Evolutionary conservation across 805 yeast genomes (phyloP), one percentile per base, ranked within the genome.

Genomic region (Teunomyces cretensis): DNA sequence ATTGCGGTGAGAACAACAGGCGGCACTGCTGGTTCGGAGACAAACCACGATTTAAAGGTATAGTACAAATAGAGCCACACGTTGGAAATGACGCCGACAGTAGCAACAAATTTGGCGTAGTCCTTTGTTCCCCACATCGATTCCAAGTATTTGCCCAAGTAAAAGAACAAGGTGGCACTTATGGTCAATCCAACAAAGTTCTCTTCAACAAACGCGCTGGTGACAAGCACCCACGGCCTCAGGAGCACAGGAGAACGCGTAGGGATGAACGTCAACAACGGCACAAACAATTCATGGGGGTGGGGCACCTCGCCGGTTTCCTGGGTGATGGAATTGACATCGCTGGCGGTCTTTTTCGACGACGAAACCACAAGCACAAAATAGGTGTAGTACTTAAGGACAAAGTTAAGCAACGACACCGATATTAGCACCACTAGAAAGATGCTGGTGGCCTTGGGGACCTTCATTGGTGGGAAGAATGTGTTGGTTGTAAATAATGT

Each of bases 121-220:
- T 81, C 86, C 36, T 57, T 65, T 24, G 79, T 55, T 3, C 84
- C 80, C 90, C 91, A 85, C 32, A 78, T 72, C 48, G 75, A 74
- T 56, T 85, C 91, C 51, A 84, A 74, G 64, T 81, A 85, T 42
- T 77, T 70, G 3, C 88, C 88, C 30, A 85, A 74, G 53, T 76
- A 78, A 42, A 72, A 64, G 9, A 78, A 53, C 12, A 75, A 58
- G 16, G 68, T 46, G 16, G 70, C 54, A 16, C 76, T 62, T 6
- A 69, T 53, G 6, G 67, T 36, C 9, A 74, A 64, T 2, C 75
- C 65, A 11, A 75, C 33, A 14, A 75, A 42, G 31, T 67, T 68
- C 36, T 70, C 73, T 45, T 79, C 83, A 14, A 76, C 71, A 45
- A 79, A 70, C 12, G 74, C 52, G 14, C 75, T 56, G 3, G 82